Evolutionary conservation across 371 early-diverging fungal genomes (phyloP).

Genomic region (Lichtheimia corymbifera): DNA sequence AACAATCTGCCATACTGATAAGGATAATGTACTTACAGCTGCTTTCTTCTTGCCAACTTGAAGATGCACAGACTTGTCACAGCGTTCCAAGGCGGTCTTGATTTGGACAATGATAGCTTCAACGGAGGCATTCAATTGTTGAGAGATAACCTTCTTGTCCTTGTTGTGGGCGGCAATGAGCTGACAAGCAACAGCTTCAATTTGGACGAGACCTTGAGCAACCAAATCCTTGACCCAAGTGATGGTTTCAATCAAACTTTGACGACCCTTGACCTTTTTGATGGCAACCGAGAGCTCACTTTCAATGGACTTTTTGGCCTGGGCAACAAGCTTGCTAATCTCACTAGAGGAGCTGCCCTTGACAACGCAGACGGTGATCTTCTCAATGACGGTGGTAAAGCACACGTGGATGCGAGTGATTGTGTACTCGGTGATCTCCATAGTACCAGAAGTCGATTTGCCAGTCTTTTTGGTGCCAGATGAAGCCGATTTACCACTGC

Average conservation of each 20-base stretch:
- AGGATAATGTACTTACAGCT: not conserved
- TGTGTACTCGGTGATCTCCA: not conserved
- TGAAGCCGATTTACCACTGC: not conserved
- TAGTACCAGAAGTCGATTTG: no score
- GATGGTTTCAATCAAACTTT: not conserved
- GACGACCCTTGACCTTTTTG: not conserved
- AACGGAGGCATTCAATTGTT: not conserved
- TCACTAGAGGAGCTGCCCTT: not conserved
- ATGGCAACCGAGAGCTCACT: not conserved
- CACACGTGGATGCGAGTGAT: not conserved
- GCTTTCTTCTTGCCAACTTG: not conserved
- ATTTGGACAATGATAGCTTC: not conserved
- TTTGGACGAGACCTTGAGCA: not conserved
- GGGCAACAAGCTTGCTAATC: not conserved
- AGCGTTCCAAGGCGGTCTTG: slow-evolving; percentile 1
- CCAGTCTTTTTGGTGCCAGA: not conserved
- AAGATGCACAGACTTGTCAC: not conserved
- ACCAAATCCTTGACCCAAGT: not conserved
- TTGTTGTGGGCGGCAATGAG: not conserved
- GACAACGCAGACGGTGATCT: not conserved
- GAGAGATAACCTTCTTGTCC: not conserved
- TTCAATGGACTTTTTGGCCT: not conserved
- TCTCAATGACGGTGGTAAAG: not conserved
- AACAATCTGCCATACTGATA: not conserved
- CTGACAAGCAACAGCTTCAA: not conserved